Evolutionary conservation across 148 eudicot species (phyloP), one percentile per base, ranked within the genome.

Genomic region (Euryodendron excelsum): DNA sequence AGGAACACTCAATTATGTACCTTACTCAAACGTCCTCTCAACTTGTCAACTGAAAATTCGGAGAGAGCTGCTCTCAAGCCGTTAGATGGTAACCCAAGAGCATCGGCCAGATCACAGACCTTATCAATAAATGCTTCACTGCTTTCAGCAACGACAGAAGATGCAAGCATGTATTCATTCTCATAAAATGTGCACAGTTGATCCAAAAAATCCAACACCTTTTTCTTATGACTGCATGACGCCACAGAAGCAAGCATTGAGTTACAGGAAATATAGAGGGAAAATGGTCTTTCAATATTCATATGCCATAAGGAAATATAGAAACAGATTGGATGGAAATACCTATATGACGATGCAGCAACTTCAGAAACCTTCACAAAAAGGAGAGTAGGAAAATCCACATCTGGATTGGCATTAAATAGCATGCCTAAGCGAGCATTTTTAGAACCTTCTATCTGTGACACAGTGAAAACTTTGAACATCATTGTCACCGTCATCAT

Each of bases 401-500:
- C 79, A 83, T 77, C 82, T 58, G 83, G 73, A 67, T 80, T 78
- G 21, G 84, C 83, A 84, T 82, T 87, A 82, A 91, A 91, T 23
- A 96, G 86, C 74, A 96, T 82, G 25, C 98, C 99, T 44, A 96
- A n/a, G 45, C 99, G 93, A 83, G 98, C 91, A 79, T 50, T 85
- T 85, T 85, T 80, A 74, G 99, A 91, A 78, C 91, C 92, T 75
- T 81, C 89, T 72, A 66, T 83, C 99, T 96, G 91, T 74, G 78
- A 77, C 67, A 78, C 31, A 70, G 39, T 67, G 60, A 63, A 80
- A 47, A 45, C n/a, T 58, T 41, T 66, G 34, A 70, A 58, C 27
- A 44, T 1, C 20, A 47, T 70, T 70, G 33, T 33, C 17, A 68
- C 27, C 63, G 1, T 7, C 30, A 25, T 59, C 63, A 48, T 28